Percentiles rank a stretch among this genome's conserved stretches.
Conservation (phyloP, 768 basidiomycete species). For the Thelephora aurantiotincta region DNA sequence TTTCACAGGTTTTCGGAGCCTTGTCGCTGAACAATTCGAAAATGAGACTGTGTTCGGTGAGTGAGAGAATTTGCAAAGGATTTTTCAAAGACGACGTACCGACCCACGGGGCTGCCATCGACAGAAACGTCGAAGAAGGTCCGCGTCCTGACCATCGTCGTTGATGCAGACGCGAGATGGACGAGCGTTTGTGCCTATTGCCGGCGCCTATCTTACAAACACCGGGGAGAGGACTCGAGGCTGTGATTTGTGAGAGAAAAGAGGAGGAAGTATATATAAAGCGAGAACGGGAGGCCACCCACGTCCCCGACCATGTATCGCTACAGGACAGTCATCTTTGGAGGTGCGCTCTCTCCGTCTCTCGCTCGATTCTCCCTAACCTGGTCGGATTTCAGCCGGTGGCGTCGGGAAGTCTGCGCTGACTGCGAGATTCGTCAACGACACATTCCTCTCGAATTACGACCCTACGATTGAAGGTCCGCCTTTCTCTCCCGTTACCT, state of each 20-base stretch:
- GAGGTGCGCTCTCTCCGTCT: conserved; percentile 4
- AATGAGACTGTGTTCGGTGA: conserved; percentile 33
- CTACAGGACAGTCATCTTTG: conserved; percentile 6
- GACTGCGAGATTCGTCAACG: conserved; percentile 64
- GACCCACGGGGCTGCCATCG: conserved; percentile 34
- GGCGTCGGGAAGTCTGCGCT: conserved; percentile 84
- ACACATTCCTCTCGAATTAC: conserved; percentile 62
- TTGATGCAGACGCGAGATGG: neutral
- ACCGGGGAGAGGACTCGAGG: neutral
- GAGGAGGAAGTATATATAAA: neutral
- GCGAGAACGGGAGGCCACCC: conserved; percentile 6
- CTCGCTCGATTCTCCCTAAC: neutral
- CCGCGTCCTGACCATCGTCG: conserved; percentile 37
- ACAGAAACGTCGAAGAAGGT: conserved; percentile 58
- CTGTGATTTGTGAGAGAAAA: conserved; percentile 1
- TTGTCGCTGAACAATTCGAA: conserved; percentile 67
- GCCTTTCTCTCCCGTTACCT: conserved; percentile 4
- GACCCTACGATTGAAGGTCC: conserved; percentile 79
- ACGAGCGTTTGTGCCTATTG: neutral
- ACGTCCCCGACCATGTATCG: conserved; percentile 4
- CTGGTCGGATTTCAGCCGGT: conserved; percentile 36
- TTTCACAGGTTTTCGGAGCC: conserved; percentile 67
- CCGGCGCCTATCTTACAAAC: no score
- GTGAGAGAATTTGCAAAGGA: conserved; percentile 1
- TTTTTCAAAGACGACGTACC: conserved; percentile 23